Evolutionary conservation across 2,329 filamentous ascomycete genomes (phyloP), one percentile per base, ranked within the genome.

Genomic region (Didymellaceae sp.): DNA sequence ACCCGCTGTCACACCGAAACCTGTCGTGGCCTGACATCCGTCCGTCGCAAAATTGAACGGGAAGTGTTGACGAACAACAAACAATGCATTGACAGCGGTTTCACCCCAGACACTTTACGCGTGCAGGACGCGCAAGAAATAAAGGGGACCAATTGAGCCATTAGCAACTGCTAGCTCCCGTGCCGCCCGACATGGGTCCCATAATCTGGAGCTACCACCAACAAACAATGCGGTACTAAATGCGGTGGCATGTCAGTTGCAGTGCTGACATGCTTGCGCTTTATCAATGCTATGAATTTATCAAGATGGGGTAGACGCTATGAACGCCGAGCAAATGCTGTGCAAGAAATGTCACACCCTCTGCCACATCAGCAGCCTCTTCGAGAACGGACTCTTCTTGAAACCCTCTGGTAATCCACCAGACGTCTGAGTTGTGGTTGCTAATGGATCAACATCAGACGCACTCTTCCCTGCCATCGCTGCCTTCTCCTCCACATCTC

Each of bases 401-500:
- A 58, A 61, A 8, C 47, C 55, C 10, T 11, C 52, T 25, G 41
- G 28, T 17, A 40, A 28, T 25, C 30, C 31, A 6, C 20, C 42
- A 20, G 50, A 41, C 5, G 17, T 37, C 14, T 43, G 33, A 6
- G 26, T 25, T 8, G 18, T 51, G n/a, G 32, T 53, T 9, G 43
- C 48, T 6, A 63, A 54, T 21, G 49, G 61, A 51, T 68, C 65
- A 10, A 70, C 43, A 5, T 62, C 61, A 7, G 58, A 54, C 3
- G 50, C 52, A 7, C 47, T 54, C 58, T 59, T 74, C 60, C 45
- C 65, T 54, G 44, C 64, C 20, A 62, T 61, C 22, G 65, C 70
- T 20, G 70, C 74, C 28, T 70, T 55, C 45, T 71, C 68, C 47
- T 83, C 77, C 28, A 82, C 53, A 52, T 83, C 78, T 1, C 76